A percentile compares a stretch with the other conserved stretches of the same genome.
Evolutionary conservation across 768 basidiomycete genomes (phyloP).

Genomic region (Sistotremastrum niveocremeum): DNA sequence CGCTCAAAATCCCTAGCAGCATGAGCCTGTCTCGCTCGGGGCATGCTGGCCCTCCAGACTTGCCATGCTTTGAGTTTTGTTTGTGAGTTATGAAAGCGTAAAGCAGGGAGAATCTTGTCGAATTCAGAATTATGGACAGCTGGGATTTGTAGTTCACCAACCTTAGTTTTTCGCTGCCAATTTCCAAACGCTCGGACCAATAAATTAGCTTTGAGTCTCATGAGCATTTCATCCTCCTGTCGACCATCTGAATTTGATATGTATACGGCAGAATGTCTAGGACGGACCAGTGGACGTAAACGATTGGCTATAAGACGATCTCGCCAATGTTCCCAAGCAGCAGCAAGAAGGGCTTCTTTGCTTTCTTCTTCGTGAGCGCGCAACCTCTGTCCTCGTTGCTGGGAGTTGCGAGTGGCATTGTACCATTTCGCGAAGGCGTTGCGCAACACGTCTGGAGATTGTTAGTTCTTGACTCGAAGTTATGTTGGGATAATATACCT

Average conservation of each 20-base stretch:
- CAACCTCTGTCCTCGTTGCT: slow-evolving; percentile 46
- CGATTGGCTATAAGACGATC: slow-evolving; percentile 53
- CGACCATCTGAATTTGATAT: too few species aligned
- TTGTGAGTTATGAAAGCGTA: slow-evolving; percentile 55
- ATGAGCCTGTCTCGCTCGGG: slow-evolving; percentile 50
- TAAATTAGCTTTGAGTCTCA: slow-evolving; percentile 45
- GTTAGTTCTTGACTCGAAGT: neutral
- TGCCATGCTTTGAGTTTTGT: slow-evolving; percentile 49
- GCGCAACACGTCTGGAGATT: slow-evolving; percentile 43
- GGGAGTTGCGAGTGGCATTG: slow-evolving; percentile 39
- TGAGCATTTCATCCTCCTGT: slow-evolving; percentile 46
- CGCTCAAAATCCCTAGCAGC: slow-evolving; percentile 51
- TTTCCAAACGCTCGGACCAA: slow-evolving; percentile 55
- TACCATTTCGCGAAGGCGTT: slow-evolving; percentile 64
- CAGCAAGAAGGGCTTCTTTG: slow-evolving; percentile 33
- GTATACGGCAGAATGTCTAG: slow-evolving; percentile 1
- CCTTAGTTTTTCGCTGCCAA: slow-evolving; percentile 68
- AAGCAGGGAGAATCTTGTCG: slow-evolving; percentile 59
- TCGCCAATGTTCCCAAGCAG: slow-evolving; percentile 71
- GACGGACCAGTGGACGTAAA: slow-evolving; percentile 36
- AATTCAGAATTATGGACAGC: slow-evolving; percentile 4
- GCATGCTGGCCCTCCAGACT: slow-evolving; percentile 57
- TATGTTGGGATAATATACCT: slow-evolving; percentile 28
- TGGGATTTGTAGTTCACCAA: slow-evolving; percentile 17
- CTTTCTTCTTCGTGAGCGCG: slow-evolving; percentile 52